Evolutionary conservation across 352 stramenopile genomes (phyloP), one percentile per base, ranked within the genome.

Genomic region (Phytophthora hybrid): DNA sequence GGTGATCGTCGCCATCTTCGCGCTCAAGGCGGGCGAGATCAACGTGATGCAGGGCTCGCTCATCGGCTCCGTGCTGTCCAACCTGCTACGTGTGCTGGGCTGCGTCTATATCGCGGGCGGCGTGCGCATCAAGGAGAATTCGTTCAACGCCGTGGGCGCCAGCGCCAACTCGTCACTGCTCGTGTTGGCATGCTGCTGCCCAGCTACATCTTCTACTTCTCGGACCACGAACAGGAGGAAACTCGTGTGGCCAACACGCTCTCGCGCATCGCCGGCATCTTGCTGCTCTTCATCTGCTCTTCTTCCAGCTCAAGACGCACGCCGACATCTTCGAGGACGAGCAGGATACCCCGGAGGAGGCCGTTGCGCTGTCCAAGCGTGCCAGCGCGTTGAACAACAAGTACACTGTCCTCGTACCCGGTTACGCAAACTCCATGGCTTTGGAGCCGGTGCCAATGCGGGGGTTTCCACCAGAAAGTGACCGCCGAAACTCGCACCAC

Each of bases 21-120:
- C 98, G 19, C 89, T 99, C 14, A 82, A 87, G 29, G 88, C 96
- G 23, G 96, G 95, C 46, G 92, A 98, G 82, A 98, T 99, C 67
- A 91, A 93, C 18, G 97, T 99, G 9, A 97, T 99, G 16, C 97
- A 99, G 82, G 92, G 98, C 55, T 99, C 97, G 46, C 84, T 99
- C 53, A 93, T 99, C 51, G 98, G 98, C 5, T 99, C 94, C 9
- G 98, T 99, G 71, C 83, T 99, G n/a, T 99, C 95, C 37, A 99
- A 99, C 76, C 67, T 99, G 75, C 84, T 99, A 39, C 93, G 99
- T n/a, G 97, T 99, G 13, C 97, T 99, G 69, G 98, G 98, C 31
- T 95, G 97, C 71, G 98, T 95, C 34, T 99, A 99, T 75, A 88
- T 99, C 37, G 93, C 98, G 26, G 97, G 97, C 37, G 88, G 90